A percentile compares a stretch with the other conserved stretches of the same genome.
Conservation (phyloP, 768 basidiomycete species). For the Panaeolus cyanescens region DNA sequence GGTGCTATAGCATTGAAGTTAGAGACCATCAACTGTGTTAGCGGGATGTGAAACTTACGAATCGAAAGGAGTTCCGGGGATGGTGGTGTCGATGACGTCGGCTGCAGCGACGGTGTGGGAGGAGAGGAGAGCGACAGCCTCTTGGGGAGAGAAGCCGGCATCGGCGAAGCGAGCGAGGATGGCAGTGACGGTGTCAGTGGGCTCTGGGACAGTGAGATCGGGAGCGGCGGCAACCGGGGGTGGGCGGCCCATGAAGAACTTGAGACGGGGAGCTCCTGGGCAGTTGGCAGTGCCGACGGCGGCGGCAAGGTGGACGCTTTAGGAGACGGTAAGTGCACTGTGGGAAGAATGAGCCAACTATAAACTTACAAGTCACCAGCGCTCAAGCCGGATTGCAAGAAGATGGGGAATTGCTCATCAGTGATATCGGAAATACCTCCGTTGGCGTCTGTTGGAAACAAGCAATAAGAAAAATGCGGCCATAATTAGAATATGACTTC, state of each 20-base stretch:
- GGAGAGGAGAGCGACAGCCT: slow-evolving; percentile 23
- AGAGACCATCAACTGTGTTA: neutral
- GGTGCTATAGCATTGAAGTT: neutral
- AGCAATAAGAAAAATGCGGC: no score
- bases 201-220: slow-evolving; percentile 20
- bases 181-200: slow-evolving; percentile 22
- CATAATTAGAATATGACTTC: slow-evolving; percentile 11
- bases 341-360: neutral
- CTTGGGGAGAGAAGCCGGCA: slow-evolving; percentile 23
- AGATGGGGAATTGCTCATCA: slow-evolving; percentile 16
- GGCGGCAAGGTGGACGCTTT: slow-evolving; percentile 22
- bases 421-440: slow-evolving; percentile 20
- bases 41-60: slow-evolving; percentile 7
- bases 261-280: slow-evolving; percentile 33
- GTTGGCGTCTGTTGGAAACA: slow-evolving; percentile 15
- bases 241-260: slow-evolving; percentile 31
- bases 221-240: slow-evolving; percentile 20
- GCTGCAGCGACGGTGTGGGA: slow-evolving; percentile 25
- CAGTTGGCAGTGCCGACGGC: slow-evolving; percentile 32
- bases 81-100: slow-evolving; percentile 11
- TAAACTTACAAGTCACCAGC: slow-evolving; percentile 20
- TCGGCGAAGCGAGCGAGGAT: slow-evolving; percentile 26
- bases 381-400: slow-evolving; percentile 10
- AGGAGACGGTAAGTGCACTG: neutral
- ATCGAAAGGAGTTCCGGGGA: slow-evolving; percentile 36